Evolutionary conservation across 2,329 filamentous ascomycete species (phyloP), one percentile per base, ranked within the genome.

Genomic region (Capronia coronata): DNA sequence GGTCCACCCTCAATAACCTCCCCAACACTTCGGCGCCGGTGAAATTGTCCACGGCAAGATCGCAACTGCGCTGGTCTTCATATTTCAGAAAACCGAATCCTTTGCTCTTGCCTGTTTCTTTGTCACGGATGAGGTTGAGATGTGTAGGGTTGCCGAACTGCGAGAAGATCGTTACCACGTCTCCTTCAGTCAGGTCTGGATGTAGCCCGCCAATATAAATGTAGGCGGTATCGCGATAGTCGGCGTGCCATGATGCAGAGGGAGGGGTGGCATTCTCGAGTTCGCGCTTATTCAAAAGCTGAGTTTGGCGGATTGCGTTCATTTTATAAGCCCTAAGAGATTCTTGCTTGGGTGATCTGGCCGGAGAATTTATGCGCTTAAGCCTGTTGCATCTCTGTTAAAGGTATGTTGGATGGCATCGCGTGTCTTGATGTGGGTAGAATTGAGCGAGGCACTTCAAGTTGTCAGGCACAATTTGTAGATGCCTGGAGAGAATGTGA

Each of bases 21-120:
- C 89, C 90, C 64, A 87, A 75, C 14, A 98, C 82, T 23, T 82
- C 85, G 7, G 90, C 84, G 25, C 93, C 93, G 32, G 89, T 86
- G 3, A 98, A 72, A 66, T 98, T 98, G 70, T 98, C 93, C 8
- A 98, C 94, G 0, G 94, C 93, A 35, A 98, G 73, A 68, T 97
- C 91, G 55, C 87, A 94, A 70, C 90, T 96, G 60, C 91, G 79
- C 72, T 98, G 93, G 68, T 98, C 91, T 67, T 98, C 93, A 69
- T 97, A 98, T 66, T 98, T 98, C 51, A 98, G 77, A 77, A 94
- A 98, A 2, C 86, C 89, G 65, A 97, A 98, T 0, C 93, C 93
- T 59, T 85, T 86, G 54, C 87, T 94, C 70, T 95, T 96, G 54
- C 93, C 93, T 0, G 90, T 94, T 66, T 97, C 94, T 65, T 93